These are phyloP conservation scores for Volvox carteri DNA, from an alignment of 163 green algal species.

Conservation along the genomic window DNA sequence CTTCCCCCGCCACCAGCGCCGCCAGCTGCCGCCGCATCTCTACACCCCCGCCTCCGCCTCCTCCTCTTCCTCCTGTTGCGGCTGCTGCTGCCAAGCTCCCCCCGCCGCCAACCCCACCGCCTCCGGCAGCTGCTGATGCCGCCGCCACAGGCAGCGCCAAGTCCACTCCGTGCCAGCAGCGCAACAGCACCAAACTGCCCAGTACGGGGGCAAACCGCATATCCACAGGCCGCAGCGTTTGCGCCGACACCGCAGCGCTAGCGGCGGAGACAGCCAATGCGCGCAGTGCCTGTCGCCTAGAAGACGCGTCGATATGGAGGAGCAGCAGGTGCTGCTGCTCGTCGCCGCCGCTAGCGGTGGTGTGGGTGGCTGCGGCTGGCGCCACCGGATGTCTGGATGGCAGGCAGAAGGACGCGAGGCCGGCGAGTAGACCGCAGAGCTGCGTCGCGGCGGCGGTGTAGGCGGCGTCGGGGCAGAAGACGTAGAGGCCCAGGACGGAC, in stretches of 20 bases:
- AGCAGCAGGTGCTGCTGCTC: constrained; percentile 30
- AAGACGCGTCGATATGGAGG: constrained; percentile 39
- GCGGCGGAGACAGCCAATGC: neutral
- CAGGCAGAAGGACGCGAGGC: constrained; percentile 20
- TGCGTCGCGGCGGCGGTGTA: constrained; percentile 9
- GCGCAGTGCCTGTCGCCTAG: constrained; percentile 8
- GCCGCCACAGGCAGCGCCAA: neutral
- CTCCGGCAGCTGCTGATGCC: neutral
- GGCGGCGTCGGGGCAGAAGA: constrained; percentile 41
- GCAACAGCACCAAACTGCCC: constrained; percentile 41
- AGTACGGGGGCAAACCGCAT: constrained; percentile 30
- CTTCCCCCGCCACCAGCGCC: constrained; percentile 25
- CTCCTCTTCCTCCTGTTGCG: neutral
- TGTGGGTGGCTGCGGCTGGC: neutral
- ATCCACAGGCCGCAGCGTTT: constrained; percentile 25
- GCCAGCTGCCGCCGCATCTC: constrained; percentile 38
- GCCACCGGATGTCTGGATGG: neutral
- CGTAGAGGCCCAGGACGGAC: constrained; percentile 51
- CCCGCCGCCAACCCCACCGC: neutral
- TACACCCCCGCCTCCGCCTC: neutral
- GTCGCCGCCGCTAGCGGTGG: neutral
- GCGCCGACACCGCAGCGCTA: neutral
- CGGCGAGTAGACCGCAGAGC: neutral
- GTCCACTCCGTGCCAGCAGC: constrained; percentile 52
- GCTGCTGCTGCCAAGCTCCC: neutral